Base-by-base conservation (phyloP, 805 yeast species). In the Grigorovia humatica region DNA sequence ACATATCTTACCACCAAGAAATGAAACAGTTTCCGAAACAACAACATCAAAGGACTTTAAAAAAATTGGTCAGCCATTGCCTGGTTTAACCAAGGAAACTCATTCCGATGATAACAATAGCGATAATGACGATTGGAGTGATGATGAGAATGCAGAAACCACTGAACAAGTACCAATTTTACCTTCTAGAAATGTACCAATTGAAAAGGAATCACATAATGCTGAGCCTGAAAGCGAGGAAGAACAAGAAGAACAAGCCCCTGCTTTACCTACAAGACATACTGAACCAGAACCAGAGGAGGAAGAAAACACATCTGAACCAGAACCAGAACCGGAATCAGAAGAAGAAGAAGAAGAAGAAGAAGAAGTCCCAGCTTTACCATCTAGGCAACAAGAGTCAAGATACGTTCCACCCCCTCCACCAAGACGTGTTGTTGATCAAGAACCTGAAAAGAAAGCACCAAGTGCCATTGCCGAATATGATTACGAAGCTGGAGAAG, bases 401-500 rank as follows among this genome's bases (percentile, higher is more conserved):
- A 41, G 35, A 41, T 18, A 20, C 20, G 52, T 54, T 9, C 66
- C 67, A 49, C 48, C 57, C 9, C 48, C 57, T 32, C 66, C 59
- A 53, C 62, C 55, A 48, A 62, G 60, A 56, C 38, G 50, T 8
- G 43, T 17, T 12, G 48, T 13, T 2, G 59, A 51, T 27, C 61
- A 54, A 12, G 67, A 61, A 20, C 62, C 60, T 32, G 65, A 55
- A 45, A 59, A 57, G 40, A 57, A 57, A 43, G 57, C 53, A 38
- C 64, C 57, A 45, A 58, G 56, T 30, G 99, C 97, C 1, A 65
- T 79, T 54, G 98, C 93, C 5, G 84, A 82, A 62, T 93, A 88
- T 66, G 93, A 85, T 54, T 90, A 91, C 66, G 96, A 85, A 48
- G 96, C 95, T 35, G 83, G 83, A 29, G 99, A 93, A 70, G 96